Base-by-base conservation (phyloP, 768 basidiomycete species). In the Mycena maculata region DNA sequence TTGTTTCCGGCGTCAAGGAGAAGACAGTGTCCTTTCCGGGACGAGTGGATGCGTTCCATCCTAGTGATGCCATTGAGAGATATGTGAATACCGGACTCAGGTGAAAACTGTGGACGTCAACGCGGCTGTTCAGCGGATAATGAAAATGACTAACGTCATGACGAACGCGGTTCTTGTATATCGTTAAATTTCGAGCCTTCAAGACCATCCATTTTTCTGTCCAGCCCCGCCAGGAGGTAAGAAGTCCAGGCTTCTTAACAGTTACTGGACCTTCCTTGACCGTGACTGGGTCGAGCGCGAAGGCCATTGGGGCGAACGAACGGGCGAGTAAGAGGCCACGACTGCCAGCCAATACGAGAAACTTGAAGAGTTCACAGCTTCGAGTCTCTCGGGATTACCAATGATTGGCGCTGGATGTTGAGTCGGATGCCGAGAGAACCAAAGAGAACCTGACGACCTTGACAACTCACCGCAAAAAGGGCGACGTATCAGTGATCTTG, bases 191-290 rank as follows among this genome's bases (percentile, higher is more conserved):
- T 27, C 56, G 63, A n/a, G 71, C 36, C 33, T 48, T 70, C 42
- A 73, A 49, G 31, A 73, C 68, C 27, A 73, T 23, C 68, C 68
- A 73, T 57, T 58, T 59, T 16, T 70, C 42, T 58, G 60, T 44
- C 65, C 71, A 73, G 49, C 69, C 60, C 60, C 65, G 59, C 69
- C 65, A 68, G 63, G 72, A 70, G 58, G 69, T 63, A 60, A 63
- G 41, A 55, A 72, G 39, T 22, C 71, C 71, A 44, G 67, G 59
- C 59, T 66, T 71, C 67, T 72, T 72, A 27, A 72, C 45, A 53
- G 42, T 23, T 27, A 60, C 59, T 28, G 49, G 59, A 22, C 71
- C 68, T 33, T 67, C 60, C 41, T 54, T 60, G 36, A 70, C 47
- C 10, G 52, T 50, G 27, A 41, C 66, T n/a, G 59, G 39, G 44